A percentile compares a stretch with the other conserved stretches of the same genome.
These are phyloP conservation scores for Aspergillus sp. DNA, from an alignment of 2,329 filamentous ascomycete species.

Conservation along the genomic window DNA sequence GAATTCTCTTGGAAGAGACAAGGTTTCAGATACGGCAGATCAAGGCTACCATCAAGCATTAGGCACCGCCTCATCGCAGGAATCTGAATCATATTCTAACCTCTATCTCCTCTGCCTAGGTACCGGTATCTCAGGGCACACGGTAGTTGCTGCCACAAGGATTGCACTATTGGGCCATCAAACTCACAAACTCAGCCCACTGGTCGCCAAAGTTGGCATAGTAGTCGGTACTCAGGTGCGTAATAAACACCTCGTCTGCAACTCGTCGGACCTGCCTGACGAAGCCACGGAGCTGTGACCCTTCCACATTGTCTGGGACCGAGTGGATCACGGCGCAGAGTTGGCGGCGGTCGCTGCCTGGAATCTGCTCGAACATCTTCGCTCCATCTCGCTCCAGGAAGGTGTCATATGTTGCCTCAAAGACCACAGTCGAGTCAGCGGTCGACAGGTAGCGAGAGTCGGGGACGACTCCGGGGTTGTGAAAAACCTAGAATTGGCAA, in stretches of 20 bases:
- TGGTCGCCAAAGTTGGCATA: slow-evolving; percentile 45
- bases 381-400: slow-evolving; percentile 41
- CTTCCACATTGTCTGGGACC: slow-evolving; percentile 38
- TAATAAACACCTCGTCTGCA: slow-evolving; percentile 47
- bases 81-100: not conserved
- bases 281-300: slow-evolving; percentile 35
- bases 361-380: slow-evolving; percentile 38
- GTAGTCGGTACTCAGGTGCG: slow-evolving; percentile 44
- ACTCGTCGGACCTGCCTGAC: slow-evolving; percentile 41
- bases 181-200: slow-evolving; percentile 44
- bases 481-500: slow-evolving; percentile 42
- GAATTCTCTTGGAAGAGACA: not conserved
- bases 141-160: not conserved
- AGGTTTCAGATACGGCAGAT: not conserved
- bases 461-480: slow-evolving; percentile 53
- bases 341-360: slow-evolving; percentile 36
- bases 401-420: slow-evolving; percentile 48
- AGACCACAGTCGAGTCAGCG: slow-evolving; percentile 52
- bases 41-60: not conserved
- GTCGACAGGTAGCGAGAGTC: slow-evolving; percentile 45
- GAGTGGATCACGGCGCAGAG: slow-evolving; percentile 46
- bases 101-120: not conserved
- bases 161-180: slow-evolving; percentile 33
- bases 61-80: not conserved
- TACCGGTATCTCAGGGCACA: not conserved